These are phyloP conservation scores for Eucalyptus urophylla DNA, from an alignment of 345 rosid genomes.

Conservation along the genomic window DNA sequence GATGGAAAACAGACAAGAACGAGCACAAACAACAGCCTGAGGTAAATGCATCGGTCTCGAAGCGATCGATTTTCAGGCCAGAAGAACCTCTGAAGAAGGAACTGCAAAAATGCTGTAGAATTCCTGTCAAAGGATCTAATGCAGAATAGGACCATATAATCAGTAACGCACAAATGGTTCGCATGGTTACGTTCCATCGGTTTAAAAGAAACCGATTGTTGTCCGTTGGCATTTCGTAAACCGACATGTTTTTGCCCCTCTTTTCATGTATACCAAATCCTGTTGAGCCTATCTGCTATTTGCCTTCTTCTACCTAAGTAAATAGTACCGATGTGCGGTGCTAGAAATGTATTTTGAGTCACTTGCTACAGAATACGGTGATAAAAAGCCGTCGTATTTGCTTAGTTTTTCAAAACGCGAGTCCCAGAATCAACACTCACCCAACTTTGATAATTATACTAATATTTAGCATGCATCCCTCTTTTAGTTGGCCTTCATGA, in stretches of 20 bases:
- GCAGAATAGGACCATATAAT: neutral
- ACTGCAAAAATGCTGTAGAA: no score
- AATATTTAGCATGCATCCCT: neutral
- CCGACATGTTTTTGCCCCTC: neutral
- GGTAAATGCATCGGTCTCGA: no score
- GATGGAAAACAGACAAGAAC: no score
- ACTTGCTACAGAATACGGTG: neutral
- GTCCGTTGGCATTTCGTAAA: neutral
- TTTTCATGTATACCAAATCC: neutral
- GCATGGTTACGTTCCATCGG: neutral
- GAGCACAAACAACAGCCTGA: no score
- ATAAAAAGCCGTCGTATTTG: no score
- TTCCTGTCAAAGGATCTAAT: neutral
- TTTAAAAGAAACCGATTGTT: no score
- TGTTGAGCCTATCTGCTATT: neutral
- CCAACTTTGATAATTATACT: neutral
- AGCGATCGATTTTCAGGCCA: no score
- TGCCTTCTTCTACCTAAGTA: neutral
- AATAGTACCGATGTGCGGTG: neutral
- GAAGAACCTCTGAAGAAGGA: no score
- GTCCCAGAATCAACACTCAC: neutral
- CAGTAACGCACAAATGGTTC: neutral
- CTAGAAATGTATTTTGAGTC: neutral
- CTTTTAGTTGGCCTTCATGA: neutral
- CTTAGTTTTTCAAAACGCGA: neutral